Evolutionary conservation across 192 early-diverging fungal genomes (phyloP).

Genomic region (Backusella sp.): DNA sequence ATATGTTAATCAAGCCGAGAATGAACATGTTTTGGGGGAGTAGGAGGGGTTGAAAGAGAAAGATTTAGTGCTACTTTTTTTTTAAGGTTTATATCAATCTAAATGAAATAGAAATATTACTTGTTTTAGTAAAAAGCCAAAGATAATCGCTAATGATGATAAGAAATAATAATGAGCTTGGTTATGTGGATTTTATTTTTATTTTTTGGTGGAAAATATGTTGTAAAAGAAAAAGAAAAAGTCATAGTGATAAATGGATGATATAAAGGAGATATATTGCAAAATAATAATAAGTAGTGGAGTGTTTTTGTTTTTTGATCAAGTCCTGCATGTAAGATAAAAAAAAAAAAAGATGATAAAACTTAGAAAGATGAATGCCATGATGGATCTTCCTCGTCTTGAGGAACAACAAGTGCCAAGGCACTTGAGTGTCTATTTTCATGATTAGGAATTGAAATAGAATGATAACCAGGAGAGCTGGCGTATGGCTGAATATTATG

Average conservation of each 20-base stretch:
- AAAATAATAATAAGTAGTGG: neutral
- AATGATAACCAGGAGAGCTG: neutral
- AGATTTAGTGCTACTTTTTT: neutral
- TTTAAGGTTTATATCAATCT: neutral
- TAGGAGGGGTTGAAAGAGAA: neutral
- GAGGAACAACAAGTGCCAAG: slow-evolving; percentile 2
- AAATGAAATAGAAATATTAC: neutral
- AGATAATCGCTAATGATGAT: neutral
- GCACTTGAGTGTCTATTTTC: neutral
- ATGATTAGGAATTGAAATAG: slow-evolving; percentile 1
- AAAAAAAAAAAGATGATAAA: neutral
- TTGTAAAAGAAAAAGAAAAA: neutral
- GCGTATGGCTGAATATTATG: slow-evolving; percentile 12
- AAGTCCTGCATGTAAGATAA: neutral
- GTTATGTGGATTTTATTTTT: neutral
- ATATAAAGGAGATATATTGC: neutral
- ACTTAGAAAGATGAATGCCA: slow-evolving; percentile 9
- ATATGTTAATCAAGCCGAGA: slow-evolving; percentile 1
- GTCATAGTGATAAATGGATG: neutral
- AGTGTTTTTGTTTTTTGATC: neutral
- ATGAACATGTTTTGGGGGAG: neutral
- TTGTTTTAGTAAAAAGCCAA: neutral
- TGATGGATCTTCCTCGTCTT: slow-evolving; percentile 2
- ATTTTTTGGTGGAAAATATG: neutral
- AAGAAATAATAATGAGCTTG: neutral